Evolutionary conservation across 192 early-diverging fungal species (phyloP).

Genomic region (Rhizophlyctis rosea): DNA sequence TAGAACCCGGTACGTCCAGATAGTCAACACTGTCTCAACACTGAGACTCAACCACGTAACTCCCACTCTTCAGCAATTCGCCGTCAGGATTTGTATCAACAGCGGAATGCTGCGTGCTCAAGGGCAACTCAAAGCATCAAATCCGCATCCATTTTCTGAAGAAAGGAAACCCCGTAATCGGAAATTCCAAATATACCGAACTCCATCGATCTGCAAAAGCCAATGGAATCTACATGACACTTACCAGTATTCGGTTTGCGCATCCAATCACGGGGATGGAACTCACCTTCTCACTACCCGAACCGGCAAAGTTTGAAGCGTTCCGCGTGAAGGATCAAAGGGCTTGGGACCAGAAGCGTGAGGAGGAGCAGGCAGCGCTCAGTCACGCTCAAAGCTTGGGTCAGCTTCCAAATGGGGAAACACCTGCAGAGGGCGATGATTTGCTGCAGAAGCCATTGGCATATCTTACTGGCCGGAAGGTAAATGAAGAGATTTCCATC

Average conservation of each 20-base stretch:
- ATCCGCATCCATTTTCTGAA: slow-evolving; percentile 4
- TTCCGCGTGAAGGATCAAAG: slow-evolving; percentile 5
- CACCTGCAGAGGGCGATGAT: background rate
- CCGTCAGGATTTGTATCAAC: background rate
- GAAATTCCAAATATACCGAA: slow-evolving; percentile 11
- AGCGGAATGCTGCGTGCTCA: background rate
- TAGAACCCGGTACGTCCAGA: too few species aligned
- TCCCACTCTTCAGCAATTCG: background rate
- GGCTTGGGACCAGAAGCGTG: slow-evolving; percentile 12
- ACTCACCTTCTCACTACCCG: background rate
- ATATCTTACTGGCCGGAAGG: slow-evolving; percentile 14
- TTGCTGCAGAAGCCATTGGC: slow-evolving; percentile 5
- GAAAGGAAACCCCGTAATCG: background rate
- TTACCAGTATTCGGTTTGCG: background rate
- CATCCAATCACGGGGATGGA: background rate
- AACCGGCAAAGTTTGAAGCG: slow-evolving; percentile 11
- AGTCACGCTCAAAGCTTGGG: background rate
- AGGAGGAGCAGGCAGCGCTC: slow-evolving; percentile 2
- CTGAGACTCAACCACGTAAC: too few species aligned
- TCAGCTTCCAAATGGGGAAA: background rate
- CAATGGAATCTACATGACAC: background rate
- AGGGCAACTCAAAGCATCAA: background rate
- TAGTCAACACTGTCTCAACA: too few species aligned
- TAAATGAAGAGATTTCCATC: slow-evolving; percentile 6
- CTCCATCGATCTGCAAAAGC: background rate